Evolutionary conservation across 768 basidiomycete species (phyloP), one percentile per base, ranked within the genome.

Genomic region (Collybia mongolica): DNA sequence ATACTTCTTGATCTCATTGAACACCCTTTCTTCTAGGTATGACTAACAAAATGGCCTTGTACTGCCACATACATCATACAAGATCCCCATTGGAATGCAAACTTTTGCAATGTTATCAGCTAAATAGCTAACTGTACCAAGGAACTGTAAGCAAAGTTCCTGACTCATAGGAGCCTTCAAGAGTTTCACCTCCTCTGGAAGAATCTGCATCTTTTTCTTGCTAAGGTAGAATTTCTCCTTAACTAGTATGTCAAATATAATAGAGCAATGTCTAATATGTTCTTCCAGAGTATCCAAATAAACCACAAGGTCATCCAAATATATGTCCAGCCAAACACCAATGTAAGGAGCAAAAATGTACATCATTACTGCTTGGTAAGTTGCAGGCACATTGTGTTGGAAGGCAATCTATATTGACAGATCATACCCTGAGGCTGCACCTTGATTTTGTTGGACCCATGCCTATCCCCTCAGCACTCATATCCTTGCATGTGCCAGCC

Each of bases 281-380:
- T 69, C 66, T 5, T 66, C 68, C 0, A 67, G 20, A 0, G 63
- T 56, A 8, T 72, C 29, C 0, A 71, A 76, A 56, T 65, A 74
- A 18, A 75, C 66, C 6, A 74, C 51, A 15, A 45, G 26, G n/a
- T 45, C 28, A 19, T 45, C 44, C 6, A 45, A 28, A 14, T 45
- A 45, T 2, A 45, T 28, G 8, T 35, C 44, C 44, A 45, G n/a
- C 6, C 15, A 45, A 9, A 19, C 29, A 1, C 44, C 72, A 20
- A 75, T 64, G n/a, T 56, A 60, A 0, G 46, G 22, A 4, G 52
- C 28, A 36, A 61, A 63, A 0, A 74, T 61, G 36, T 72, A 62
- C 32, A 72, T 72, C 70, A 73, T 73, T 1, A 75, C 41, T 0
- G 64, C 51, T 48, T 74, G 72, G 58, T 68, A 74, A 0, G 71